Conservation (phyloP, 1,284 basidiomycete species). For the Ganoderma multipileum region DNA sequence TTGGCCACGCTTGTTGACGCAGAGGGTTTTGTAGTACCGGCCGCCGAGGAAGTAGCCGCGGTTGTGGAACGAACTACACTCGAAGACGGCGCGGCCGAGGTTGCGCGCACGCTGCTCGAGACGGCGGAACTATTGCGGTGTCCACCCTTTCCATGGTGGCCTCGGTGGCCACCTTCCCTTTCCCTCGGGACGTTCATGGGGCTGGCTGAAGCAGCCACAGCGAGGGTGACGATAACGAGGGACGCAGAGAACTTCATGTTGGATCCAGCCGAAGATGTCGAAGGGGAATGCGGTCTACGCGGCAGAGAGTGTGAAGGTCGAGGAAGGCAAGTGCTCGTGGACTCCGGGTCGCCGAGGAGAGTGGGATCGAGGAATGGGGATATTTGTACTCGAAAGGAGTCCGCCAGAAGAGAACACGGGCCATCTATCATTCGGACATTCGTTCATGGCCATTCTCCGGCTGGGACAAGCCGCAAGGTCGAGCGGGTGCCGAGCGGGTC, state of each 20-base stretch:
- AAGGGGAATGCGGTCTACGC: constrained; percentile 12
- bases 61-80: not conserved
- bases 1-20: not conserved
- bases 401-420: not conserved
- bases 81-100: constrained; percentile 1
- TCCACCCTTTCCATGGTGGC: not conserved
- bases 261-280: constrained; percentile 7
- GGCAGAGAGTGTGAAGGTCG: constrained; percentile 9
- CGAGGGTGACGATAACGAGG: constrained; percentile 31
- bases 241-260: constrained; percentile 32
- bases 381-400: constrained; percentile 1
- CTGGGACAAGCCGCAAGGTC: not conserved
- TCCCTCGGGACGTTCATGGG: constrained; percentile 41
- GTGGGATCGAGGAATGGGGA: not conserved
- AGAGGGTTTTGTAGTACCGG: not conserved
- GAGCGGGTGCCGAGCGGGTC: not conserved
- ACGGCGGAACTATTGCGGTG: constrained; percentile 38
- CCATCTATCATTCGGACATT: not conserved
- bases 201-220: constrained; percentile 46
- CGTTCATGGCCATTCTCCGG: not conserved
- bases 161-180: constrained; percentile 47
- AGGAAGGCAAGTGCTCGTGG: constrained; percentile 14
- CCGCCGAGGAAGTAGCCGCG: not conserved
- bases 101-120: constrained; percentile 39
- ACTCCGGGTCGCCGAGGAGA: constrained; percentile 28